A percentile compares a stretch with the other conserved stretches of the same genome.
phyloP scores from a whole-genome alignment of 108 stramenopile species.

The Cylindrotheca fusiformis region DNA sequence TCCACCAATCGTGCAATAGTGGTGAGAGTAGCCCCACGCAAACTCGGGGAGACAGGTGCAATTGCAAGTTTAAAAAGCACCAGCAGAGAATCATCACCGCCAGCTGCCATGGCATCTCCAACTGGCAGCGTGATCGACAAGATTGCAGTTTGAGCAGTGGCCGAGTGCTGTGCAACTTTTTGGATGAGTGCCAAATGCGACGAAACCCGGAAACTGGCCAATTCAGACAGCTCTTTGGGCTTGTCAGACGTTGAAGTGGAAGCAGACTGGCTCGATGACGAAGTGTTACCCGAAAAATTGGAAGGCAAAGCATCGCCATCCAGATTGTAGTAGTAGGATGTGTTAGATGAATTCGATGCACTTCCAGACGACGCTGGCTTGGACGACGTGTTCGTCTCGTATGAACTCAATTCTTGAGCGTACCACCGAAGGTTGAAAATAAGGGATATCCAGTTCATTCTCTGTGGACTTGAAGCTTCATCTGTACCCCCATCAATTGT shows the following conservation, averaged over 20 bases:
- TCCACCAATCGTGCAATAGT: constrained; percentile 70
- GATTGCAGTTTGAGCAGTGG: constrained; percentile 45
- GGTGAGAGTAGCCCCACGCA: constrained; percentile 63
- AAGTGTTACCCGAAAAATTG: constrained; percentile 4
- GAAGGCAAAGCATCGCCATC: constrained; percentile 25
- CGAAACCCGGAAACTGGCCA: constrained; percentile 42
- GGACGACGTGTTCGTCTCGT: constrained; percentile 10
- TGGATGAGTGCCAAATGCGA: constrained; percentile 44
- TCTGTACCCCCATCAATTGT: neutral
- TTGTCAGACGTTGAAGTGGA: constrained; percentile 28
- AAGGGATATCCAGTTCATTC: constrained; percentile 10
- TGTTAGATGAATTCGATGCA: constrained; percentile 14
- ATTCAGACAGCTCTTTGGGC: constrained; percentile 58
- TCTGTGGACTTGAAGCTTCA: neutral
- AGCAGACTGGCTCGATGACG: constrained; percentile 21
- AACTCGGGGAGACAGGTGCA: constrained; percentile 48
- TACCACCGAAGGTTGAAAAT: constrained; percentile 58
- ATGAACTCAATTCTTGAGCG: constrained; percentile 58
- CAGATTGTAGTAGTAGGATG: constrained; percentile 76
- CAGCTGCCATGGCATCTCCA: constrained; percentile 12
- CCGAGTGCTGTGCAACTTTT: constrained; percentile 50
- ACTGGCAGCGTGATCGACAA: constrained; percentile 48
- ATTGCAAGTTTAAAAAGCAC: constrained; percentile 69
- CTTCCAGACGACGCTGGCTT: constrained; percentile 12
- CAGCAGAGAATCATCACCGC: constrained; percentile 53